Conservation (phyloP, 176 grass and related monocot species). For the Secale cereale region DNA sequence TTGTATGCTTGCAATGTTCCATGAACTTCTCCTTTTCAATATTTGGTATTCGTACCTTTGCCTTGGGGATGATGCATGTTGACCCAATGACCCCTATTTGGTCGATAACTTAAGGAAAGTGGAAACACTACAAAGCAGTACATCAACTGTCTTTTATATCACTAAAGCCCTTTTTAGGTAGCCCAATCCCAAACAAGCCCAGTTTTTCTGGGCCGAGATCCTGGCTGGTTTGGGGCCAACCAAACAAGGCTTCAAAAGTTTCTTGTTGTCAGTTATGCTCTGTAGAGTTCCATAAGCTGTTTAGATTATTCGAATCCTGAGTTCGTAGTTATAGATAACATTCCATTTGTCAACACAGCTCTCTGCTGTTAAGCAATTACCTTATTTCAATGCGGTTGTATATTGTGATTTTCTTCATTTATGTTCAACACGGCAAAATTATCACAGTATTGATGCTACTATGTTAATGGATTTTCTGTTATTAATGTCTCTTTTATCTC, state of each 20-base stretch:
- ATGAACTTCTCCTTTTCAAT: background rate
- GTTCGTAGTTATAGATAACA: background rate
- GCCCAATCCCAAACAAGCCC: background rate
- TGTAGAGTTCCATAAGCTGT: background rate
- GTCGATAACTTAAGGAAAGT: background rate
- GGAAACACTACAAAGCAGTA: background rate
- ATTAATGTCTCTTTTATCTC: background rate
- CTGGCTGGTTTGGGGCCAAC: background rate
- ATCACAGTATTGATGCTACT: background rate
- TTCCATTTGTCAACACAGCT: background rate
- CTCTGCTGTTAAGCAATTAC: constrained; percentile 3
- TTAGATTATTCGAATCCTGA: background rate
- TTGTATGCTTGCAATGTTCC: constrained; percentile 9
- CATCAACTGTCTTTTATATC: constrained; percentile 7
- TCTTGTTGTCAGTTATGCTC: constrained; percentile 17
- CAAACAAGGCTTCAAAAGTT: background rate
- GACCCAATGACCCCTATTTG: background rate
- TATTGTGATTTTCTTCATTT: constrained; percentile 10
- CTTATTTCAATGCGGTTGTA: background rate
- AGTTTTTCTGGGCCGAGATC: background rate
- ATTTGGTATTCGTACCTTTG: constrained; percentile 5
- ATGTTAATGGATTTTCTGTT: constrained; percentile 13
- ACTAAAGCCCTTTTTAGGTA: background rate
- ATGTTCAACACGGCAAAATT: constrained; percentile 6
- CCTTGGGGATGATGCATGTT: background rate